A percentile compares a stretch with the other conserved stretches of the same genome.
phyloP scores from a whole-genome alignment of 179 eudicot genomes.

The Corrigiola litoralis region DNA sequence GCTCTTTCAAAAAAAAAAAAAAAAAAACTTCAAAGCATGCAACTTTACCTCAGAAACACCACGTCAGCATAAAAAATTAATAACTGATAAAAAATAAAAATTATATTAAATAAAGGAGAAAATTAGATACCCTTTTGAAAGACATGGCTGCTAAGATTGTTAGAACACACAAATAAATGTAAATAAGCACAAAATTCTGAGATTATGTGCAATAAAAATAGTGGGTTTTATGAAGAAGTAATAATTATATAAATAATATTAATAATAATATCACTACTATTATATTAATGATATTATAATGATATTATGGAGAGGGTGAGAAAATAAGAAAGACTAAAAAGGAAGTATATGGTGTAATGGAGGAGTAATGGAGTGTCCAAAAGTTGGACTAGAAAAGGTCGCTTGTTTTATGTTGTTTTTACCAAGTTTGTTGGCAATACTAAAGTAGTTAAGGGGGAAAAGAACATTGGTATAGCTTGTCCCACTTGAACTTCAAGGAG shows the following conservation, averaged over 20 bases:
- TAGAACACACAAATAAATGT: not conserved
- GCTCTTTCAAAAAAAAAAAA: not conserved
- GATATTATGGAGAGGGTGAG: conserved; percentile 4
- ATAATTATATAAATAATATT: no score
- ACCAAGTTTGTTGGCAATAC: not conserved
- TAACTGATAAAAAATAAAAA: not conserved
- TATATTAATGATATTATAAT: no score
- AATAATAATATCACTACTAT: no score
- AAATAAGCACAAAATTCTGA: not conserved
- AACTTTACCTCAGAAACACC: not conserved
- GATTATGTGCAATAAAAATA: not conserved
- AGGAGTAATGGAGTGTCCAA: conserved; percentile 7
- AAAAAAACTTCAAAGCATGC: conserved; percentile 1
- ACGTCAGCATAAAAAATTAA: not conserved
- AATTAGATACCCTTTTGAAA: conserved; percentile 26
- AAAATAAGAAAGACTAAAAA: not conserved
- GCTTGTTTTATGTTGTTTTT: conserved; percentile 1
- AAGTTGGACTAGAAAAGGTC: not conserved
- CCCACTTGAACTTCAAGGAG: not conserved
- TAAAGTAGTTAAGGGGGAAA: not conserved
- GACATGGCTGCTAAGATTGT: conserved; percentile 18
- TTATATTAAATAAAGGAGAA: not conserved
- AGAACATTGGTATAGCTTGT: not conserved
- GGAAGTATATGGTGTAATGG: not conserved
- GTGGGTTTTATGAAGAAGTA: conserved; percentile 4